These are phyloP conservation scores for Phytophthora chlamydospora DNA, from an alignment of 352 stramenopile genomes.

Conservation along the genomic window DNA sequence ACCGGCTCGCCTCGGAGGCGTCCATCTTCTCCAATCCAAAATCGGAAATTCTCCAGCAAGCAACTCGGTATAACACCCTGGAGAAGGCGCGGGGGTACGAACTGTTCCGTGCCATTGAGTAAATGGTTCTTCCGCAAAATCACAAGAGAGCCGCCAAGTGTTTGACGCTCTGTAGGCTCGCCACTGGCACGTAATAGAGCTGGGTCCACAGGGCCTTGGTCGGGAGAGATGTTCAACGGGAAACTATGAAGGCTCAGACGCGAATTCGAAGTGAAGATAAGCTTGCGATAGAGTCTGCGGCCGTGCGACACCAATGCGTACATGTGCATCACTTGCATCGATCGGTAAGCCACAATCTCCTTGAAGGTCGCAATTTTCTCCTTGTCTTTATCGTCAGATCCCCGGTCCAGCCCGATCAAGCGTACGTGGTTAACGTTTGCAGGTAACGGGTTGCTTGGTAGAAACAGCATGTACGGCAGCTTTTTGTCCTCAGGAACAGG, in stretches of 20 bases:
- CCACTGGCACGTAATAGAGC: constrained; percentile 66
- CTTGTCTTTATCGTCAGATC: constrained; percentile 76
- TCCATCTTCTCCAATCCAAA: constrained; percentile 97
- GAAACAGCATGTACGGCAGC: constrained; percentile 76
- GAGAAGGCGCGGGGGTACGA: constrained; percentile 92
- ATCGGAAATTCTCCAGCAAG: constrained; percentile 96
- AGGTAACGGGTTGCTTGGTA: constrained; percentile 58
- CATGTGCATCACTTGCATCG: constrained; percentile 93
- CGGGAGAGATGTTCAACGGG: constrained; percentile 58
- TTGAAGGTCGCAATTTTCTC: constrained; percentile 94
- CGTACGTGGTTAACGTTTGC: constrained; percentile 53
- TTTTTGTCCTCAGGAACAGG: constrained; percentile 83
- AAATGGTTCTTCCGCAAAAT: constrained; percentile 81
- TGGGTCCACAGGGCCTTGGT: constrained; percentile 69
- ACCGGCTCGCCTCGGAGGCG: constrained; percentile 94
- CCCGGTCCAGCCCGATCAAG: constrained; percentile 71
- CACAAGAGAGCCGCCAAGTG: constrained; percentile 85
- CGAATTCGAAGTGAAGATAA: constrained; percentile 98
- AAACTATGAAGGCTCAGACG: constrained; percentile 94
- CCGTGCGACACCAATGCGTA: constrained; percentile 98
- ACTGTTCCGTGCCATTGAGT: constrained; percentile 83
- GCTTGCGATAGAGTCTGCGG: constrained; percentile 94
- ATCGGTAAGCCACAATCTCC: constrained; percentile 96
- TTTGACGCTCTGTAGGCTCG: constrained; percentile 70
- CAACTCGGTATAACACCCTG: constrained; percentile 94